Evolutionary conservation across 2,329 filamentous ascomycete genomes (phyloP).

Genomic region (Mycosphaerelloides madeirae): DNA sequence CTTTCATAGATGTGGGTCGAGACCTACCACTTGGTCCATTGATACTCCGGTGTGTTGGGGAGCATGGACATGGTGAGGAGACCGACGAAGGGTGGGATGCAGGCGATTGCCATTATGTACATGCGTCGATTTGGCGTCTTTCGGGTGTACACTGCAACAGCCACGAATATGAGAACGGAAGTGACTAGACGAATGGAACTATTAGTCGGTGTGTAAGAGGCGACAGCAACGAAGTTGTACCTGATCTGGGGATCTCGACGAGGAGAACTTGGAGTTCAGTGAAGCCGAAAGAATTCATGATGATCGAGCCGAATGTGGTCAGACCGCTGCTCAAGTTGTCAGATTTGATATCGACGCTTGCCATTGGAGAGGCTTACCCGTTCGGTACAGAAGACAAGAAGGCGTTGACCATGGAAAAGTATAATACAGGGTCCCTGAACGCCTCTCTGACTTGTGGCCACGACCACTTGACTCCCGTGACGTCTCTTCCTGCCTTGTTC

Average conservation of each 20-base stretch:
- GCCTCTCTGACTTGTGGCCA: constrained; percentile 28
- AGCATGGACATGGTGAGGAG: constrained; percentile 34
- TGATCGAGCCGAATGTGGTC: constrained; percentile 26
- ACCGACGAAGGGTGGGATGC: constrained; percentile 33
- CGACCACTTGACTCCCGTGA: constrained; percentile 27
- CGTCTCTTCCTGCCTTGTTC: constrained; percentile 30
- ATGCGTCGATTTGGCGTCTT: constrained; percentile 28
- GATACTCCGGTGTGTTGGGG: constrained; percentile 28
- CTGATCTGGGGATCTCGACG: constrained; percentile 30
- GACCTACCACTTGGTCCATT: constrained; percentile 35
- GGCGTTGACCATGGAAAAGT: constrained; percentile 27
- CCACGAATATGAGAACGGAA: constrained; percentile 31
- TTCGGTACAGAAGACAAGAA: constrained; percentile 27
- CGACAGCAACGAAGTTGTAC: constrained; percentile 2
- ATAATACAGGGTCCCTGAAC: constrained; percentile 27
- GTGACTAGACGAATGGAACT: constrained; percentile 14
- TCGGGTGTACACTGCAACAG: constrained; percentile 31
- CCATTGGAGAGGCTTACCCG: constrained; percentile 9
- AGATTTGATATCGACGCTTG: background rate
- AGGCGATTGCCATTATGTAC: constrained; percentile 32
- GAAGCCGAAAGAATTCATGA: constrained; percentile 26
- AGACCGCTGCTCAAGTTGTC: constrained; percentile 11
- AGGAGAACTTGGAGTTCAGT: constrained; percentile 33
- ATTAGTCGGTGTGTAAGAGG: background rate
- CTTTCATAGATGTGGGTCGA: background rate